Base-by-base conservation (phyloP, 768 basidiomycete species). In the Lentinula boryana region DNA sequence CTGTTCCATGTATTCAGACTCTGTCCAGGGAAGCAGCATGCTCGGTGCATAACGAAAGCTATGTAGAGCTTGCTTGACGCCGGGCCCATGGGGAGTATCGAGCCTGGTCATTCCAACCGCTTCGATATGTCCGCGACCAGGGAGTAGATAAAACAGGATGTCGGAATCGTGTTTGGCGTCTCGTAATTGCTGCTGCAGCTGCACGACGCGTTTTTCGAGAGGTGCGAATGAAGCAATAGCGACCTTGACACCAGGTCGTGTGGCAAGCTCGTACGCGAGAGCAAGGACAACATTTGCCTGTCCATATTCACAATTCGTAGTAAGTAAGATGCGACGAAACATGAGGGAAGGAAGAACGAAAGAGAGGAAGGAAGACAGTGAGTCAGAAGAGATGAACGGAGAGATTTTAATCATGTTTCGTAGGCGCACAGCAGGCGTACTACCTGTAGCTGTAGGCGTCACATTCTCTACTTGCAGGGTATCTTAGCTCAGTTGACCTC, bases 211-310 rank as follows among this genome's bases (percentile, higher is more conserved):
- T 36, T 62, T 56, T 38, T 56, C 53, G 36, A 62, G 55, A 31
- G 54, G 13, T 16, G 54, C 23, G 35, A 62, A 62, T 12, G 60
- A 62, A 9, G 60, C 52, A 23, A 62, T 56, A 21, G 53, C 52
- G 13, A 62, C 55, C 41, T 36, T n/a, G 9, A 56, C 53, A 35
- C 57, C 46, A n/a, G 41, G 41, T 27, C 53, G 44, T 23, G 32
- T 46, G 32, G 55, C 40, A 10, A 62, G 55, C 43, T 62, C 60
- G 36, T 57, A 56, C 27, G 60, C 60, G 7, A 56, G 36, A 48
- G 60, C 60, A 32, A 62, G 60, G 16, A 56, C 49, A 21, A 62
- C 54, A 50, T 62, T 62, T 5, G 60, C 60, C 13, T 62, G 60
- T 33, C 60, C 60, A 10, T 56, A 62, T 40, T 62, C 60, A 41